Percentiles rank a stretch among this genome's conserved stretches.
Conservation (phyloP, 208 protist genomes). For the Porcisia deanei region DNA sequence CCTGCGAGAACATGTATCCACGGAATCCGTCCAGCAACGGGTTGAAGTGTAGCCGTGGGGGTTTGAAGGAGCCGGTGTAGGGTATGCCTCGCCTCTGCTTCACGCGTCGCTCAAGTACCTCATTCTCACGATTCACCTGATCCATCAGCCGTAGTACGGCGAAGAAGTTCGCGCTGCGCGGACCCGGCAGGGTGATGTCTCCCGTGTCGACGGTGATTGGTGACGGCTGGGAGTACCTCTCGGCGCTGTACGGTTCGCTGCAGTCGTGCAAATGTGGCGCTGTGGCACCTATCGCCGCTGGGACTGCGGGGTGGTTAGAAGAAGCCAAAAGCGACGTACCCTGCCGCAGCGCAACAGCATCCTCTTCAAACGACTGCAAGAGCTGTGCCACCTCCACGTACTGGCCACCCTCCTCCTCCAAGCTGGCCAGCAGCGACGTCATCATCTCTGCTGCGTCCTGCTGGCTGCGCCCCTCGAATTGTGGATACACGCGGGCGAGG, state of each 20-base stretch:
- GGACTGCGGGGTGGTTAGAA: background rate
- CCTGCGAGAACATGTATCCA: conserved; percentile 72
- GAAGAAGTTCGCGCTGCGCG: conserved; percentile 38
- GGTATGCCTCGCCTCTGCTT: conserved; percentile 37
- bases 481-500: conserved; percentile 56
- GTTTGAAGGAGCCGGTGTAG: conserved; percentile 39
- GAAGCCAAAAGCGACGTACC: background rate
- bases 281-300: background rate
- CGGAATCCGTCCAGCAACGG: conserved; percentile 77
- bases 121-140: conserved; percentile 72
- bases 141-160: conserved; percentile 57
- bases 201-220: background rate
- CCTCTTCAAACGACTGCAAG: conserved; percentile 46
- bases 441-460: conserved; percentile 92
- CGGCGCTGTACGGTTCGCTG: conserved; percentile 11
- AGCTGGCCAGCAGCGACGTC: conserved; percentile 49
- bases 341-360: conserved; percentile 13
- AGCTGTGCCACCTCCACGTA: conserved; percentile 54
- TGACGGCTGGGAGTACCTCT: conserved; percentile 15
- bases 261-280: background rate
- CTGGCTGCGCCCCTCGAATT: conserved; percentile 84
- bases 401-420: conserved; percentile 77
- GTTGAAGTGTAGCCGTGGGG: conserved; percentile 64
- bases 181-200: conserved; percentile 10
- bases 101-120: conserved; percentile 44